A percentile compares a stretch with the other conserved stretches of the same genome.
These are phyloP conservation scores for Kregervanrija fluxuum DNA, from an alignment of 805 yeast genomes.

Conservation along the genomic window DNA sequence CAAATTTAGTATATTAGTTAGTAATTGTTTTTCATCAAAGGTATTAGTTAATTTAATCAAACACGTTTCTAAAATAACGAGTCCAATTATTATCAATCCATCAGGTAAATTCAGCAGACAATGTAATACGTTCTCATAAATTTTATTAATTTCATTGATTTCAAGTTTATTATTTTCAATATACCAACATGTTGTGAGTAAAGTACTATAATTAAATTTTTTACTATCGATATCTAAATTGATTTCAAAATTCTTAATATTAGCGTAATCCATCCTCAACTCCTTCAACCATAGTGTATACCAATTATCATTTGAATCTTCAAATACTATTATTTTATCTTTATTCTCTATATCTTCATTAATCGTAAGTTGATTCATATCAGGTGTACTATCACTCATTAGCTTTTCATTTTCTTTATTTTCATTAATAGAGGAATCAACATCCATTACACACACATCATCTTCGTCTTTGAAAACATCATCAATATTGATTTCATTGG, in stretches of 20 bases:
- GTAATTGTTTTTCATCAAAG: not conserved
- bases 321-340: not conserved
- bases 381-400: constrained; percentile 12
- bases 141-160: not conserved
- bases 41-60: not conserved
- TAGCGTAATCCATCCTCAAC: too few species aligned
- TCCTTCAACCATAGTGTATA: too few species aligned
- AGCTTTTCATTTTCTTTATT: constrained; percentile 2
- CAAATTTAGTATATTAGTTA: not conserved
- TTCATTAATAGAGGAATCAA: not conserved
- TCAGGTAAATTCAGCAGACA: not conserved
- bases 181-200: not conserved
- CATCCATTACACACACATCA: constrained; percentile 1
- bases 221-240: too few species aligned
- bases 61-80: not conserved
- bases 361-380: constrained; percentile 10
- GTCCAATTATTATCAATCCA: not conserved
- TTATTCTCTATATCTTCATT: constrained; percentile 1
- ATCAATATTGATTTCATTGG: too few species aligned
- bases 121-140: not conserved
- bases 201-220: too few species aligned
- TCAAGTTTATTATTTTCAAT: not conserved
- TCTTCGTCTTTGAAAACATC: too few species aligned
- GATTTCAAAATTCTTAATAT: too few species aligned
- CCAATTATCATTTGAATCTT: constrained; percentile 2